These are phyloP conservation scores for Saccharomyces pastorianus DNA, from an alignment of 1,139 yeast genomes.

Conservation along the genomic window DNA sequence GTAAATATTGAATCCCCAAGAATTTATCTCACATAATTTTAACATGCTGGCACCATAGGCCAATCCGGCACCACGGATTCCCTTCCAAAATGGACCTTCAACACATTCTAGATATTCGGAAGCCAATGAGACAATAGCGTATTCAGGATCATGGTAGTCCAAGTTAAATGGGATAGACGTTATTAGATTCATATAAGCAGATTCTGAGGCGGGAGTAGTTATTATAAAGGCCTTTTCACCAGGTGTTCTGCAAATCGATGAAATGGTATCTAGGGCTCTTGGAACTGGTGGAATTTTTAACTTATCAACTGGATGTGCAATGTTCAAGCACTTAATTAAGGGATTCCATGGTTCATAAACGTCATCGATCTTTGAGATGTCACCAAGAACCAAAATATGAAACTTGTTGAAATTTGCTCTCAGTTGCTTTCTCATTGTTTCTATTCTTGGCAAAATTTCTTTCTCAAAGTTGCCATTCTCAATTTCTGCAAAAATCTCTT, in stretches of 20 bases:
- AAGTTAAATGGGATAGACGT: conserved; percentile 49
- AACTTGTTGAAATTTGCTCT: conserved; percentile 51
- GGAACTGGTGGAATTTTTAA: conserved; percentile 37
- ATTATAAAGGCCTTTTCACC: conserved; percentile 53
- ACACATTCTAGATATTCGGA: conserved; percentile 74
- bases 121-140: conserved; percentile 64
- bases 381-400: conserved; percentile 67
- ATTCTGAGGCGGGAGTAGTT: conserved; percentile 79
- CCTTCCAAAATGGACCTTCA: conserved; percentile 97
- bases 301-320: conserved; percentile 7
- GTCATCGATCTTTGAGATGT: conserved; percentile 35
- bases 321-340: conserved; percentile 31
- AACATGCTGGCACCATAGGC: conserved; percentile 79
- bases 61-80: conserved; percentile 88
- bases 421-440: conserved; percentile 47
- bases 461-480: conserved; percentile 36
- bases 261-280: conserved; percentile 45
- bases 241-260: conserved; percentile 50
- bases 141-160: conserved; percentile 57
- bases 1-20: conserved; percentile 57
- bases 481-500: conserved; percentile 43
- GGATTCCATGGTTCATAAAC: conserved; percentile 44
- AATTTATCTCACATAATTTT: conserved; percentile 58
- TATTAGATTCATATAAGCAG: conserved; percentile 61
- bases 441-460: conserved; percentile 46